Evolutionary conservation across 306 rosid genomes (phyloP).

Genomic region (Macrotyloma uniflorum): DNA sequence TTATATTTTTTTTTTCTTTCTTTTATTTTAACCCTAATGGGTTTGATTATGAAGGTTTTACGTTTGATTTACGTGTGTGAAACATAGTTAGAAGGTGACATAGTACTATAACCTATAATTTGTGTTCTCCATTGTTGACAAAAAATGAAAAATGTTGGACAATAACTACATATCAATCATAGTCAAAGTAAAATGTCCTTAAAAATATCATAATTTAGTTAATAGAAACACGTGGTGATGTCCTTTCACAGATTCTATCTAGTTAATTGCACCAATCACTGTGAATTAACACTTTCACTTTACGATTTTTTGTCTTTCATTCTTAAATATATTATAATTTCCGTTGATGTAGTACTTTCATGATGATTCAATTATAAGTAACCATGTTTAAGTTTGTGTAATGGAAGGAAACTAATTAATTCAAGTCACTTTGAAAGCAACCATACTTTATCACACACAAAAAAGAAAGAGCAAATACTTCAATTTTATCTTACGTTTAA

Average conservation of each 20-base stretch:
- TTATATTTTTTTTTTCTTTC: no score
- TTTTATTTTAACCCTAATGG: no score
- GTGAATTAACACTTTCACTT: conserved; percentile 4
- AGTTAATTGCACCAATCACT: not conserved
- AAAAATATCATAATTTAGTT: not conserved
- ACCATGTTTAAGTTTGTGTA: not conserved
- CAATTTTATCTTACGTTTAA: no score
- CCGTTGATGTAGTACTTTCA: not conserved
- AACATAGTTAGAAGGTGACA: no score
- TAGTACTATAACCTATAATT: no score
- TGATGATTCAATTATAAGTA: conserved; percentile 4
- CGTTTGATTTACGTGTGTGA: no score
- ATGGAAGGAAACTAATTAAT: no score
- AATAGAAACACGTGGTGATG: not conserved
- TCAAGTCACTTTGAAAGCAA: not conserved
- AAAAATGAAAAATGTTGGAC: no score
- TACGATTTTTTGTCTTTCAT: conserved; percentile 13
- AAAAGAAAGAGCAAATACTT: not conserved
- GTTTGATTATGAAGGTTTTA: no score
- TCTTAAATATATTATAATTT: not conserved
- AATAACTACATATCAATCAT: no score
- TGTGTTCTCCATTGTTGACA: no score
- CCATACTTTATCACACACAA: not conserved
- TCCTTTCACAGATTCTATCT: not conserved
- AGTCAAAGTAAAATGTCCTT: not conserved